phyloP scores from a whole-genome alignment of 2,329 filamentous ascomycete genomes.

The Hansfordia pulvinata region DNA sequence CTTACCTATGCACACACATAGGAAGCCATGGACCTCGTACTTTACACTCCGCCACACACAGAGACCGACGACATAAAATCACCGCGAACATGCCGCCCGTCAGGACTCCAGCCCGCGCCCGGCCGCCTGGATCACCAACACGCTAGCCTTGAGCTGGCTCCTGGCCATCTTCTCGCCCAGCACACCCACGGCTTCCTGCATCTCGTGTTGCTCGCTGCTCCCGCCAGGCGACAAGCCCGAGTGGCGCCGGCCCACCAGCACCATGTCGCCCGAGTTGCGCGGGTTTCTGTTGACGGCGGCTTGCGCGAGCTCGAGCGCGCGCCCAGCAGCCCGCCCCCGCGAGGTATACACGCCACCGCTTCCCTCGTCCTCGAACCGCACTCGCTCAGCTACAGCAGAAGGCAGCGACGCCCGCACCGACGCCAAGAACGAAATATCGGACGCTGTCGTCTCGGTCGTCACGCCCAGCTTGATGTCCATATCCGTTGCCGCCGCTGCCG shows the following conservation, averaged over 20 bases:
- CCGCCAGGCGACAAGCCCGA: slow-evolving; percentile 12
- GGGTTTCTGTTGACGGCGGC: slow-evolving; percentile 45
- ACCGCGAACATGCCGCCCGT: too few relatives aligned
- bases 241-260: slow-evolving; percentile 49
- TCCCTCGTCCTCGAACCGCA: slow-evolving; percentile 36
- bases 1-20: too few relatives aligned
- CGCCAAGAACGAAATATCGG: slow-evolving; percentile 20
- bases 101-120: slow-evolving; percentile 7
- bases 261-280: slow-evolving; percentile 56
- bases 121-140: slow-evolving; percentile 56
- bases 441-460: slow-evolving; percentile 17
- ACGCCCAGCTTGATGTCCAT: slow-evolving; percentile 14
- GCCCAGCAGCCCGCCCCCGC: slow-evolving; percentile 27
- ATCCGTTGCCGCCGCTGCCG: too few relatives aligned
- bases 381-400: slow-evolving; percentile 16
- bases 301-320: slow-evolving; percentile 38
- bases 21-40: too few relatives aligned
- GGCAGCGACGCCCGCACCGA: slow-evolving; percentile 19
- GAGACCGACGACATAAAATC: too few relatives aligned
- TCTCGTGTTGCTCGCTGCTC: slow-evolving; percentile 19
- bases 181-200: slow-evolving; percentile 41
- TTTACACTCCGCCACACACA: too few relatives aligned
- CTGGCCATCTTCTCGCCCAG: slow-evolving; percentile 46
- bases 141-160: slow-evolving; percentile 47
- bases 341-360: slow-evolving; percentile 23